phyloP scores from a whole-genome alignment of 2,329 filamentous ascomycete species.

The Pseudovirgaria hyperparasitica region DNA sequence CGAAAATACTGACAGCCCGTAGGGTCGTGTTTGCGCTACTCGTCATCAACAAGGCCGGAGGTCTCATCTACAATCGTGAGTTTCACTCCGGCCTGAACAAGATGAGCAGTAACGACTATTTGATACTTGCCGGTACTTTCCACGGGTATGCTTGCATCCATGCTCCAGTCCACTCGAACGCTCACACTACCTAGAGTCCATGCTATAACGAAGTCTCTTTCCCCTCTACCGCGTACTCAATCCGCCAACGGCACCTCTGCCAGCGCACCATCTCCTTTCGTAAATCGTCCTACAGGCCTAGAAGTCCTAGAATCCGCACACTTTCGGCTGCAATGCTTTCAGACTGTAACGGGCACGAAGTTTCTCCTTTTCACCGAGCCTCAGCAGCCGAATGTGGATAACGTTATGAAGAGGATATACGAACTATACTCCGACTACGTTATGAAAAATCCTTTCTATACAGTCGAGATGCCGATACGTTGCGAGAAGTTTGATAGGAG shows the following conservation, averaged over 20 bases:
- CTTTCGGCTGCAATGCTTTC: slow-evolving; percentile 93
- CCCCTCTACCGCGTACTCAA: slow-evolving; percentile 17
- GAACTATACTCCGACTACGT: slow-evolving; percentile 94
- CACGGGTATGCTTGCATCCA: slow-evolving; percentile 60
- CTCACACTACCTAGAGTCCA: slow-evolving; percentile 38
- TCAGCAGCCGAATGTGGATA: slow-evolving; percentile 75
- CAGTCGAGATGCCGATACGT: slow-evolving; percentile 90
- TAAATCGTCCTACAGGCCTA: slow-evolving; percentile 52
- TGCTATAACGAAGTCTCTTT: slow-evolving; percentile 42
- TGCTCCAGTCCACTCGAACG: slow-evolving; percentile 1
- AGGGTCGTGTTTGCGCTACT: slow-evolving; percentile 95
- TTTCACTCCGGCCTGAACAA: slow-evolving; percentile 81
- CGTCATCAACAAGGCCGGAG: slow-evolving; percentile 97
- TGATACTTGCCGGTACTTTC: slow-evolving; percentile 93
- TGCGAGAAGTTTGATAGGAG: slow-evolving; percentile 93
- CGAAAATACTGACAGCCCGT: no score
- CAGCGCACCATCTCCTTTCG: slow-evolving; percentile 22
- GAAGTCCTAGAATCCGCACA: slow-evolving; percentile 90
- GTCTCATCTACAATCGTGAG: slow-evolving; percentile 88
- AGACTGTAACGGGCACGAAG: slow-evolving; percentile 86
- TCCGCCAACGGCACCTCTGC: slow-evolving; percentile 12
- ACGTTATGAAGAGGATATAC: slow-evolving; percentile 73
- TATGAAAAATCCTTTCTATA: slow-evolving; percentile 99
- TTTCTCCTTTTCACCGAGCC: slow-evolving; percentile 92
- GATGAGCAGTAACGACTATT: slow-evolving; percentile 88